A percentile compares a stretch with the other conserved stretches of the same genome.
phyloP scores from a whole-genome alignment of 2,329 filamentous ascomycete genomes.

The Metarhizium robertsii region DNA sequence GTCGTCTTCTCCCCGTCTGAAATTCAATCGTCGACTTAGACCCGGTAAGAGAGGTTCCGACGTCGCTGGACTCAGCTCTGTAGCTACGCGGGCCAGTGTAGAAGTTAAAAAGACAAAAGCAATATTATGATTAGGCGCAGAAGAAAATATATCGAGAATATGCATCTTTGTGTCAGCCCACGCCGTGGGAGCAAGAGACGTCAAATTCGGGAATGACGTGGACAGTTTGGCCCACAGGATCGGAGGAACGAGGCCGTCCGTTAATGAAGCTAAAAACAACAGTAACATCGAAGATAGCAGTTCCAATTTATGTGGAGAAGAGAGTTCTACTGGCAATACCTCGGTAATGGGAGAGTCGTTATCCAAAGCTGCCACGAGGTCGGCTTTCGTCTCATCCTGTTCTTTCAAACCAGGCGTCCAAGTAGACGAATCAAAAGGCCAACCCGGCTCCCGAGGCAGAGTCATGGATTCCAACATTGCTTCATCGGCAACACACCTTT shows the following conservation, averaged over 20 bases:
- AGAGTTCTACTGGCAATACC: slow-evolving; percentile 52
- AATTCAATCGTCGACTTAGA: slow-evolving; percentile 36
- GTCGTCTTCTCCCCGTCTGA: slow-evolving; percentile 26
- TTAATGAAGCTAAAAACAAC: slow-evolving; percentile 63
- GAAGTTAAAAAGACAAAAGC: slow-evolving; percentile 81
- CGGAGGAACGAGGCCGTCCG: slow-evolving; percentile 68
- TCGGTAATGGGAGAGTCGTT: slow-evolving; percentile 52
- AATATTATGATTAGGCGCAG: slow-evolving; percentile 71
- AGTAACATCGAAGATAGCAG: slow-evolving; percentile 62
- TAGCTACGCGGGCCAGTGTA: slow-evolving; percentile 51
- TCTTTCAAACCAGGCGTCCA: slow-evolving; percentile 20
- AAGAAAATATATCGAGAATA: slow-evolving; percentile 65
- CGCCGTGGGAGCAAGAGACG: slow-evolving; percentile 14
- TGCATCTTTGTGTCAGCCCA: slow-evolving; percentile 35
- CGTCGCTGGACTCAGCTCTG: slow-evolving; percentile 35
- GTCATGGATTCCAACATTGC: slow-evolving; percentile 48
- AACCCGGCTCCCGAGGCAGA: slow-evolving; percentile 45
- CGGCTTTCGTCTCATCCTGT: slow-evolving; percentile 19
- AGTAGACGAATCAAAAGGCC: slow-evolving; percentile 45
- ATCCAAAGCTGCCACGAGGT: slow-evolving; percentile 61
- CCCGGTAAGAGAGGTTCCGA: slow-evolving; percentile 19
- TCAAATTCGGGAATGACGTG: slow-evolving; percentile 37
- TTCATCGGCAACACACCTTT: slow-evolving; percentile 49
- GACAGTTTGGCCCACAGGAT: slow-evolving; percentile 63
- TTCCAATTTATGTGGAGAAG: slow-evolving; percentile 63